These are phyloP conservation scores for Aureobasidium sp. DNA, from an alignment of 2,329 filamentous ascomycete genomes.

Conservation along the genomic window DNA sequence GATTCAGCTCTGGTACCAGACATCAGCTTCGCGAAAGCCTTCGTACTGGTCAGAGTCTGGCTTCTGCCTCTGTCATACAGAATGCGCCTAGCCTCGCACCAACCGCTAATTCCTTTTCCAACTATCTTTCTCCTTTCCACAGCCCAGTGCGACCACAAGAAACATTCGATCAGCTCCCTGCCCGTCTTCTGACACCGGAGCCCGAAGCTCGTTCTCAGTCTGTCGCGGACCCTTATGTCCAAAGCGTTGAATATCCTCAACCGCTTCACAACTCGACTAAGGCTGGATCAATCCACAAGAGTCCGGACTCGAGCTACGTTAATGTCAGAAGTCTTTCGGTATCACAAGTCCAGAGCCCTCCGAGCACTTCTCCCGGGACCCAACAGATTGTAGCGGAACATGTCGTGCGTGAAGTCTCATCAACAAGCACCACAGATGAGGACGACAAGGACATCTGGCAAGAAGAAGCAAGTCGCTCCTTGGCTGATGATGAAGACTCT, in stretches of 20 bases:
- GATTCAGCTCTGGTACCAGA: slow-evolving; percentile 34
- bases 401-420: neutral
- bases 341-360: neutral
- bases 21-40: slow-evolving; percentile 34
- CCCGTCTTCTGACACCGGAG: slow-evolving; percentile 19
- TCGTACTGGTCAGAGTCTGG: slow-evolving; percentile 34
- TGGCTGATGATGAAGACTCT: slow-evolving; percentile 20
- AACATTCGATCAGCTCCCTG: slow-evolving; percentile 13
- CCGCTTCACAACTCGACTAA: neutral
- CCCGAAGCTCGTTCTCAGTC: neutral
- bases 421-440: slow-evolving; percentile 21
- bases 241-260: neutral
- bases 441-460: slow-evolving; percentile 38
- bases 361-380: neutral
- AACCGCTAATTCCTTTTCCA: neutral
- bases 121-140: slow-evolving; percentile 14
- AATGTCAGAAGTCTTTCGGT: slow-evolving; percentile 26
- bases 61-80: slow-evolving; percentile 17
- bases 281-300: neutral
- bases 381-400: neutral
- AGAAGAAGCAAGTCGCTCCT: slow-evolving; percentile 39
- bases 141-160: slow-evolving; percentile 13
- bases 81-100: slow-evolving; percentile 8
- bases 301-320: neutral
- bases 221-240: neutral